These are phyloP conservation scores for Blastocladiella emersonii DNA, from an alignment of 371 early-diverging fungal species.

Conservation along the genomic window DNA sequence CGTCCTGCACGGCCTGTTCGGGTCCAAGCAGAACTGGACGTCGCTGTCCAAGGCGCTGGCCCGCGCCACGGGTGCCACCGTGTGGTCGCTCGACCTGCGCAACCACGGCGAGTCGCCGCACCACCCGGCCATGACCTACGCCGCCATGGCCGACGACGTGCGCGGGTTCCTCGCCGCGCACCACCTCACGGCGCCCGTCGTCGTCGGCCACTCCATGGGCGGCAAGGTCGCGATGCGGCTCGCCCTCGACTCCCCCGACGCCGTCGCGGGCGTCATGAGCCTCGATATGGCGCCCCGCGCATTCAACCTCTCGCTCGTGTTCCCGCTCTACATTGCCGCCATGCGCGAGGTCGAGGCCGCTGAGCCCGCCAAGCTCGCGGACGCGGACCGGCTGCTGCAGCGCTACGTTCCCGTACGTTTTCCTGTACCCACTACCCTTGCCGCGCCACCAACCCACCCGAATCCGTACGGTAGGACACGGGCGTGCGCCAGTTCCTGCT, in stretches of 20 bases:
- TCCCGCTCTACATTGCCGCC: constrained; percentile 38
- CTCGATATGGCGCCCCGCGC: constrained; percentile 72
- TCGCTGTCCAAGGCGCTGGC: constrained; percentile 63
- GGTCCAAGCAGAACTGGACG: constrained; percentile 87
- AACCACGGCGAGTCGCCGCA: constrained; percentile 91
- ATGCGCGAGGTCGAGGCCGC: constrained; percentile 54
- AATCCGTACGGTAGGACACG: constrained; percentile 10
- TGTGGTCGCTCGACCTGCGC: constrained; percentile 68
- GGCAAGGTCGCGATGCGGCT: constrained; percentile 79
- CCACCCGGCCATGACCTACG: constrained; percentile 44
- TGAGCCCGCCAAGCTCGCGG: constrained; percentile 36
- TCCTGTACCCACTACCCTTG: no score
- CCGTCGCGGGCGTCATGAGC: constrained; percentile 54
- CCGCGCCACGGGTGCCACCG: constrained; percentile 35
- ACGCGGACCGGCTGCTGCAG: constrained; percentile 56
- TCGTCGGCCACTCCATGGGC: constrained; percentile 89
- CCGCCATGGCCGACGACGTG: constrained; percentile 66
- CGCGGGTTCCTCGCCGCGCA: constrained; percentile 42
- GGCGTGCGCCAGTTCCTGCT: constrained; percentile 24
- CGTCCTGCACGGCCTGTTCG: constrained; percentile 83
- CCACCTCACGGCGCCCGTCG: constrained; percentile 27
- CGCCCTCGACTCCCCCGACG: constrained; percentile 40
- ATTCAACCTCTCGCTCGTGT: constrained; percentile 29
- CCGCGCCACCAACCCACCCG: no score
- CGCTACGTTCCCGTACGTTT: constrained; percentile 15